Conservation (phyloP, 495 filamentous ascomycete genomes). For the Neurospora sp. region DNA sequence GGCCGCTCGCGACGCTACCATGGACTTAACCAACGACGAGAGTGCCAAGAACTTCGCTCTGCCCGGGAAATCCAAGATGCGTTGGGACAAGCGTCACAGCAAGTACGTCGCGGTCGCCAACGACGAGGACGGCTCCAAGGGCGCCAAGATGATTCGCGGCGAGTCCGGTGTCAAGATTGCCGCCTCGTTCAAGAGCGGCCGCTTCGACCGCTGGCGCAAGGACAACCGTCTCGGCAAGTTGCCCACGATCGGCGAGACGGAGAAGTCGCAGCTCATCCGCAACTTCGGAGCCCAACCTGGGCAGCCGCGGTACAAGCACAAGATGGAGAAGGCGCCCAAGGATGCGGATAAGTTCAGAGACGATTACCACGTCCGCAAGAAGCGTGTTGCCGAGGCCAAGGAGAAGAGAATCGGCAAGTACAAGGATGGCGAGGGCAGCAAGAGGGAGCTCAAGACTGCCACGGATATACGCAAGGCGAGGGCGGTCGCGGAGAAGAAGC, state of each 20-base stretch:
- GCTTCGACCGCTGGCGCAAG: constrained; percentile 86
- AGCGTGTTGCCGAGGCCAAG: constrained; percentile 76
- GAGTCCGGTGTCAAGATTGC: constrained; percentile 95
- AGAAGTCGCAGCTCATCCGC: constrained; percentile 55
- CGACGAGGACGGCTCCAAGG: constrained; percentile 88
- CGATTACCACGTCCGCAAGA: constrained; percentile 85
- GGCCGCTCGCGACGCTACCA: constrained; percentile 69
- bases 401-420: constrained; percentile 71
- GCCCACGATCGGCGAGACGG: constrained; percentile 72
- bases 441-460: constrained; percentile 67
- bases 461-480: constrained; percentile 80
- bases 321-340: constrained; percentile 77
- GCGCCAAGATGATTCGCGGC: constrained; percentile 72
- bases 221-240: constrained; percentile 68
- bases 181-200: constrained; percentile 80
- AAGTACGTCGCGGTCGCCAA: constrained; percentile 88
- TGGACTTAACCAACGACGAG: constrained; percentile 86
- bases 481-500: constrained; percentile 61
- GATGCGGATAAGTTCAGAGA: constrained; percentile 80
- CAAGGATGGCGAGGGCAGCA: constrained; percentile 51
- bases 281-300: constrained; percentile 54
- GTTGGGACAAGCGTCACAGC: constrained; percentile 94
- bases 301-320: constrained; percentile 61
- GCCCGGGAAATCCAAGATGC: constrained; percentile 60
- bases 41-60: constrained; percentile 65